Evolutionary conservation across 2,329 filamentous ascomycete genomes (phyloP), one percentile per base, ranked within the genome.

Genomic region (Penicillium fuscoglaucum): DNA sequence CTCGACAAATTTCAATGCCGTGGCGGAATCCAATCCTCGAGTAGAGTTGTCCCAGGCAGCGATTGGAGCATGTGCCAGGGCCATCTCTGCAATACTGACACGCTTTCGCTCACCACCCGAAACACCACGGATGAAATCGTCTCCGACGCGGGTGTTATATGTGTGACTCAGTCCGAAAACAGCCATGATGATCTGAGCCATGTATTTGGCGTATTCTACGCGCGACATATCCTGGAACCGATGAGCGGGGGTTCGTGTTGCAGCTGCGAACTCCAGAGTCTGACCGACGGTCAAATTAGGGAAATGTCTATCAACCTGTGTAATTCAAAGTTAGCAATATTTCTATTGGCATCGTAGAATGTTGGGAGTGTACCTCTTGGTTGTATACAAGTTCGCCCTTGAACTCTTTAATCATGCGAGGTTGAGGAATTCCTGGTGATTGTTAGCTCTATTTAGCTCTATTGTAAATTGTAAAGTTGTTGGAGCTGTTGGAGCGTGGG

Each of bases 271-370:
- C 55, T 85, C 87, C 48, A 93, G 80, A 0, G 90, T 93, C 68
- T 93, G 87, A 46, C 89, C 89, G 39, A 93, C 89, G 0, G 84
- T 71, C 31, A 71, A 44, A 26, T 71, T 58, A 92, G 72, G 33
- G 88, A 95, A 88, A 67, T 93, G 78, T 47, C 90, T 86, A 72
- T 93, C 90, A 58, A 63, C 91, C 91, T 89, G 86, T 0, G 86
- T 90, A 77, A 24, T 41, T 52, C 1, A 10, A n/a, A 17, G 7
- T 54, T 21, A 54, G 49, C 28, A n/a, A 21, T 24, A 21, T 35
- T 10, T 40, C 33, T 28, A 28, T 33, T 7, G 17, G 3, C 9
- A n/a, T 19, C 13, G 15, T 10, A 9, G 29, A 43, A 43, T 21
- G 24, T 26, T 17, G 40, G 44, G 17, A 21, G 17, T 50, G 28